Evolutionary conservation across 179 eudicot species (phyloP), one percentile per base, ranked within the genome.

Genomic region (Vitellaria paradoxa): DNA sequence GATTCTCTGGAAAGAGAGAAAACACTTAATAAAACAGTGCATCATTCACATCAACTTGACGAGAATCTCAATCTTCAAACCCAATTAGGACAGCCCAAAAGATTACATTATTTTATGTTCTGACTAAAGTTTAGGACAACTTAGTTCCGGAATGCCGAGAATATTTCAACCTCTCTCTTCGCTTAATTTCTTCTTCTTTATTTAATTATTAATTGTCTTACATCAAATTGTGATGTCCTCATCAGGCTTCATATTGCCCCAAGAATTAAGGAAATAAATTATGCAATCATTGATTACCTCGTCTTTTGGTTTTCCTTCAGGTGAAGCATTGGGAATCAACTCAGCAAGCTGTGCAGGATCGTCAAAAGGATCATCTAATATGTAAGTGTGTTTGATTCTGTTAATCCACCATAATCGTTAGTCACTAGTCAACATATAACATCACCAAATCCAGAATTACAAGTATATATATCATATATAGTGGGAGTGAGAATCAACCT

Each of bases 321-420:
- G 98, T 14, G 98, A 93, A 76, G 92, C 90, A 86, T 92, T 94
- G 49, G 99, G 97, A 60, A 96, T 86, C 60, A 92, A 80, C 65
- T 85, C 97, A 30, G 88, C 69, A 64, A 96, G 88, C 73, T 87
- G 91, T 12, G 89, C 72, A 76, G 96, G 99, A 83, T 96, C 99
- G 42, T 93, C 98, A 77, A 93, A 96, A 79, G 98, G 98, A 87
- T 96, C 98, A 49, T 90, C 96, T 68, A 96, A 86, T 76, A 92
- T 78, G 78, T 93, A 93, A 21, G 97, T 92, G 86, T 96, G 98
- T 71, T 96, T 96, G 79, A 96, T 91, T 80, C 99, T 93, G 87
- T 81, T 5, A 26, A 71, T 37, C 42, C 57, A 72, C 47, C 56
- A 18, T 40, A 49, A 70, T 17, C 6, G 63, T 77, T 71, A 72